Percentiles rank a stretch among this genome's conserved stretches.
These are phyloP conservation scores for Tricholoma bakamatsutake DNA, from an alignment of 768 basidiomycete genomes.

Conservation along the genomic window DNA sequence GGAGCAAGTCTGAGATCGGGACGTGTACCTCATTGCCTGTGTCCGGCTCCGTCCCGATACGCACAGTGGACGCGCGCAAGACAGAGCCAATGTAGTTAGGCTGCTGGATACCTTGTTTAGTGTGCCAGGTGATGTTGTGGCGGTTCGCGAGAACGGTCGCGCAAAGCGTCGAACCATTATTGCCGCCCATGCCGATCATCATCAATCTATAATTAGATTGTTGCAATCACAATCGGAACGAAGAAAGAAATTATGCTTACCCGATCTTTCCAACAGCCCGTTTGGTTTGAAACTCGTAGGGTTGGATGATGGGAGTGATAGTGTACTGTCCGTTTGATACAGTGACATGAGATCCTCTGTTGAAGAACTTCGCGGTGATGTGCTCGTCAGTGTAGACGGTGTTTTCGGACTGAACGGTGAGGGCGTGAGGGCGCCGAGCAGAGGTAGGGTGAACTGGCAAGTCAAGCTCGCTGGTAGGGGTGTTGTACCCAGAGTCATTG, in stretches of 20 bases:
- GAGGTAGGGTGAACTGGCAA: slow-evolving; percentile 82
- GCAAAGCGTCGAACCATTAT: slow-evolving; percentile 92
- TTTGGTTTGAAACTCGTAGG: slow-evolving; percentile 88
- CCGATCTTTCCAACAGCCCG: slow-evolving; percentile 87
- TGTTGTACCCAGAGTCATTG: slow-evolving; percentile 62
- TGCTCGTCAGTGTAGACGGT: slow-evolving; percentile 76
- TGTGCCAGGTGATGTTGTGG: slow-evolving; percentile 91
- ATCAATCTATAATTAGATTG: slow-evolving; percentile 57
- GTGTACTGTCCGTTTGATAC: slow-evolving; percentile 70
- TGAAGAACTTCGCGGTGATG: slow-evolving; percentile 77
- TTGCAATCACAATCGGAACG: background rate
- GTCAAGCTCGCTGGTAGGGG: slow-evolving; percentile 69
- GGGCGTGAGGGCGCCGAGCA: slow-evolving; percentile 65
- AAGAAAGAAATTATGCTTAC: slow-evolving; percentile 37
- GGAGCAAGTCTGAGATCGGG: slow-evolving; percentile 87
- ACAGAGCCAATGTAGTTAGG: slow-evolving; percentile 99
- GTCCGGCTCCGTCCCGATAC: slow-evolving; percentile 75
- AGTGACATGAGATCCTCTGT: slow-evolving; percentile 70
- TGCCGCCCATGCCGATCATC: slow-evolving; percentile 96
- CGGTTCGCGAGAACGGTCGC: slow-evolving; percentile 96
- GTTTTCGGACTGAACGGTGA: slow-evolving; percentile 79
- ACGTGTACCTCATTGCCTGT: slow-evolving; percentile 89
- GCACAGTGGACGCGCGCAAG: slow-evolving; percentile 91
- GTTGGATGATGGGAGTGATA: slow-evolving; percentile 72
- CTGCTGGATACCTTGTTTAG: slow-evolving; percentile 85